Evolutionary conservation across 75 land plant genomes (phyloP).

Genomic region (Selaginella tamariscina): DNA sequence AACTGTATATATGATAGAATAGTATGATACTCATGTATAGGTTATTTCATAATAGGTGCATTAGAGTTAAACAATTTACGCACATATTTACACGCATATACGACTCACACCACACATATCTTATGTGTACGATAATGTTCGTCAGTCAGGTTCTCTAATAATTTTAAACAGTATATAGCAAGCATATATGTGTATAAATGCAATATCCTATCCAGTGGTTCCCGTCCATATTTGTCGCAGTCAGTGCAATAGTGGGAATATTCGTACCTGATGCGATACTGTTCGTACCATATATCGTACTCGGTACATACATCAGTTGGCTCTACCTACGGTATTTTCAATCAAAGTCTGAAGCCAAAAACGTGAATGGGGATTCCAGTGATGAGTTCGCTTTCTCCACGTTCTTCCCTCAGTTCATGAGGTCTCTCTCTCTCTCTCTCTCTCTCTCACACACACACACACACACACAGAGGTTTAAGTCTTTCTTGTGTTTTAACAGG

Average conservation of each 20-base stretch:
- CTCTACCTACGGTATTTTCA: slow-evolving; percentile 63
- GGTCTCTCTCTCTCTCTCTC: slow-evolving; percentile 28
- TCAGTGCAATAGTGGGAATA: slow-evolving; percentile 39
- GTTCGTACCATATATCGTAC: slow-evolving; percentile 61
- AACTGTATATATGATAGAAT: background rate
- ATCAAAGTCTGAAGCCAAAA: slow-evolving; percentile 40
- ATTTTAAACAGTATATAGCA: too few species aligned
- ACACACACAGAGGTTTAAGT: background rate
- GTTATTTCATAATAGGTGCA: too few species aligned
- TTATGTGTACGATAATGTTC: background rate
- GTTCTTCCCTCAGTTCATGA: slow-evolving; percentile 68
- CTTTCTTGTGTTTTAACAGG: slow-evolving; percentile 23
- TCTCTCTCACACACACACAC: background rate
- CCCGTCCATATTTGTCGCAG: slow-evolving; percentile 54
- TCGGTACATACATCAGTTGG: slow-evolving; percentile 80
- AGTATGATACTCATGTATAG: too few species aligned
- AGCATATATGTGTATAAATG: too few species aligned
- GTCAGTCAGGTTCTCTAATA: background rate
- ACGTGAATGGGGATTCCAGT: slow-evolving; percentile 63
- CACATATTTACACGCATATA: too few species aligned
- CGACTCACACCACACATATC: too few species aligned
- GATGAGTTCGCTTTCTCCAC: slow-evolving; percentile 84
- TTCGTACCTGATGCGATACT: slow-evolving; percentile 38
- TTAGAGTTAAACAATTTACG: too few species aligned
- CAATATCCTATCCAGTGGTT: slow-evolving; percentile 84